Base-by-base conservation (phyloP, 768 basidiomycete genomes). In the Roridomyces roridus region DNA sequence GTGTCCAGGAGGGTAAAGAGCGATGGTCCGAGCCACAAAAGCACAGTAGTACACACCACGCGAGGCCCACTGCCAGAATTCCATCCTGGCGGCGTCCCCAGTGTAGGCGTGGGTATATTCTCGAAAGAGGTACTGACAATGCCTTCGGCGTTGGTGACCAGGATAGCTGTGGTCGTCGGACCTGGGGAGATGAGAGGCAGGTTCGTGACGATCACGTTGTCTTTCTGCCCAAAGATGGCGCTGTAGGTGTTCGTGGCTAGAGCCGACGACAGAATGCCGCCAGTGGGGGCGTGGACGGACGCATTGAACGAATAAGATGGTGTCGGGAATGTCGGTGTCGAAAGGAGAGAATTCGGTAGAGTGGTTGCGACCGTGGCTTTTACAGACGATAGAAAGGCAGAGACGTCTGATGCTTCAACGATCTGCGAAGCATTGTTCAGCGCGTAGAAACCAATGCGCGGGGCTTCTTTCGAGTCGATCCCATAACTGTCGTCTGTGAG, bases 371-470 rank as follows among this genome's bases (percentile, higher is more conserved):
- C 72, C 1, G 88, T 87, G 11, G 85, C 85, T 6, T 89, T 87
- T 42, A 74, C 73, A 12, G 85, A 82, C 4, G 88, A 83, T 45
- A 91, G 71, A 66, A 82, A 79, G 8, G 85, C 79, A 14, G 75
- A 69, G 24, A 88, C 72, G 12, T 65, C 70, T 8, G 79, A 69
- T 3, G 81, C 68, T 56, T 82, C 74, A 17, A 77, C 68, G 17
- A 69, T 65, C 6, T 73, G 68, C 7, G 81, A 82, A 24, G 72
- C 68, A 64, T 85, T 85, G 31, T 67, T 65, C 34, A 87, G 74
- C 20, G 86, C 72, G 66, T 91, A 93, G 46, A 93, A 71, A n/a
- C 91, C 91, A 54, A 93, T 85, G 72, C 89, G 77, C 17, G 91
- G 91, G 7, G 89, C 77, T 67, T 93, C 91, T 58, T 86, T 85